Evolutionary conservation across 305 asterid species (phyloP).

Genomic region (Fraxinus albicans): DNA sequence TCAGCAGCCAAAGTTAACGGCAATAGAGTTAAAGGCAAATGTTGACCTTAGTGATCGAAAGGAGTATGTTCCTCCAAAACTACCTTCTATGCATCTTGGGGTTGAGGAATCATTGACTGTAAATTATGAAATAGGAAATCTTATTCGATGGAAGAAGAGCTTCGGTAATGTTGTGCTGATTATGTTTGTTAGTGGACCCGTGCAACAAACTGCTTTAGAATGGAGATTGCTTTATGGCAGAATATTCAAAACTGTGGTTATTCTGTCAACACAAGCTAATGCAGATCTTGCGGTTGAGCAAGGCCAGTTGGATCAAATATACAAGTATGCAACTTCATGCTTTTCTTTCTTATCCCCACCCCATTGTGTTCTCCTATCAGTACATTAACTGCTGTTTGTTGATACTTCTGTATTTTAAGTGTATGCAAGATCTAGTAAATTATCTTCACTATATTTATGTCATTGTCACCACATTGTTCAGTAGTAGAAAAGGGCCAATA

Average conservation of each 20-base stretch:
- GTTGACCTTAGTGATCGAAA: constrained; percentile 51
- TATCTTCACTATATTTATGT: not conserved
- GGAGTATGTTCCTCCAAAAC: constrained; percentile 64
- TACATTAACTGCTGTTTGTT: not conserved
- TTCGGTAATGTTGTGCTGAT: constrained; percentile 69
- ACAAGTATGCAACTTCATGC: constrained; percentile 39
- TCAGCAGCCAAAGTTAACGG: constrained; percentile 55
- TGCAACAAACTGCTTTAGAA: constrained; percentile 70
- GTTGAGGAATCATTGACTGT: constrained; percentile 67
- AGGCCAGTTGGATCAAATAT: constrained; percentile 53
- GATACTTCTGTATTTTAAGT: not conserved
- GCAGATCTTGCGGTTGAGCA: constrained; percentile 61
- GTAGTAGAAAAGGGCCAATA: not conserved
- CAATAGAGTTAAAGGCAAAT: constrained; percentile 45
- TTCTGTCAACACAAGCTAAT: constrained; percentile 52
- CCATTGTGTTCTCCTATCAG: not conserved
- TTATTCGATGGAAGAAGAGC: constrained; percentile 69
- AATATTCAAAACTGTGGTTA: constrained; percentile 65
- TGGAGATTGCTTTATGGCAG: constrained; percentile 83
- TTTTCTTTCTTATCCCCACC: constrained; percentile 5
- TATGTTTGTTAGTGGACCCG: constrained; percentile 73
- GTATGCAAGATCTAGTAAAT: not conserved
- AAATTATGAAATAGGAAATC: constrained; percentile 72
- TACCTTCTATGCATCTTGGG: constrained; percentile 75
- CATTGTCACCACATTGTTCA: not conserved